phyloP scores from a whole-genome alignment of 176 grass and related monocot genomes.

The Hsuehochloa calcarea region DNA sequence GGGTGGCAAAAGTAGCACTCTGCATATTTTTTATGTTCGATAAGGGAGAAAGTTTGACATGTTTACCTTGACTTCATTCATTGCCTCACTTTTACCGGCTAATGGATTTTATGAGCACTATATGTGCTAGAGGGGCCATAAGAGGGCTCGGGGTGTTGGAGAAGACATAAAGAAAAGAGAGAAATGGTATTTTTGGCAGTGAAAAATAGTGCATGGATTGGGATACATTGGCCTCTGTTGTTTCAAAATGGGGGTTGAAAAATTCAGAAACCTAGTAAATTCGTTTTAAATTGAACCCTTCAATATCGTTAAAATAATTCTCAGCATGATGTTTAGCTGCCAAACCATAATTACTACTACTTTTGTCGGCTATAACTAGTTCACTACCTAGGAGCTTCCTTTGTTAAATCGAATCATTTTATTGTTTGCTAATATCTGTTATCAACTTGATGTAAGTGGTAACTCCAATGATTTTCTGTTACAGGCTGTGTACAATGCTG shows the following conservation, averaged over 20 bases:
- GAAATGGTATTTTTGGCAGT: neutral
- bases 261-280: neutral
- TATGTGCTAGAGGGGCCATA: too few relatives aligned
- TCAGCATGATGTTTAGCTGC: neutral
- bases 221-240: neutral
- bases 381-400: neutral
- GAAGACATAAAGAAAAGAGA: too few relatives aligned
- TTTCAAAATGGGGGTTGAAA: neutral
- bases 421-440: neutral
- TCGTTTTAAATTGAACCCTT: neutral
- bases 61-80: neutral
- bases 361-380: neutral
- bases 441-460: neutral
- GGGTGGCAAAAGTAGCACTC: neutral
- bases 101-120: too few relatives aligned
- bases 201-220: conserved; percentile 3
- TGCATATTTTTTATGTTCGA: neutral
- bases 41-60: neutral
- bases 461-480: neutral
- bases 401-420: neutral
- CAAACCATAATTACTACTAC: neutral
- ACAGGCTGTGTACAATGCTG: neutral
- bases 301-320: neutral
- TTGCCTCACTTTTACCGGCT: neutral
- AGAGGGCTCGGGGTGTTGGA: too few relatives aligned